Base-by-base conservation (phyloP, 2,329 filamentous ascomycete genomes). In the Erysiphe pulchra region DNA sequence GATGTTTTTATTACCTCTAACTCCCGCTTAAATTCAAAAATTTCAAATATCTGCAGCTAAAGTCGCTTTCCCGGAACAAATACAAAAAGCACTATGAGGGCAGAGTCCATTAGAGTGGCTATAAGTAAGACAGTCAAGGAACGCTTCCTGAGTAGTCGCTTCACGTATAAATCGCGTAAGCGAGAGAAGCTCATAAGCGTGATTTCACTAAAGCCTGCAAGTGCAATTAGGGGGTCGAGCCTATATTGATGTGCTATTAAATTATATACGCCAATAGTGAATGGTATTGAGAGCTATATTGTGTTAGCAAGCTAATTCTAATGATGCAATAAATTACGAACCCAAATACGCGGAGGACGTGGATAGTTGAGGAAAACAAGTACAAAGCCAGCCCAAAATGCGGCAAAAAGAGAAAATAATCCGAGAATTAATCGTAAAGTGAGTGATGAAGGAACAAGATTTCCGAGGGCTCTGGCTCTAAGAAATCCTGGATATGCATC, bases 401-500 rank as follows among this genome's bases (percentile, higher is more conserved):
- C 92, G 52, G 75, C 85, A 60, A 93, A 93, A 65, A 98, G 77
- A 51, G 80, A 73, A 42, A 90, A 67, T 45, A 98, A 69, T 33
- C 87, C 90, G 52, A 93, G 60, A 41, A 92, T 84, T 45, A 95
- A 66, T 46, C 90, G 73, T 53, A 92, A 69, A 57, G 95, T 75
- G 53, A 92, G 77, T 42, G 84, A 92, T 14, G 87, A 75, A 2
- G 87, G 90, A 28, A 98, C 87, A 13, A 98, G 70, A 57, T 98
- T 98, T 49, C 92, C 92, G 20, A 98, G 69, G 2, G 90, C 90
- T 64, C 95, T 95, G 64, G 84, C 83, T 57, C 87, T 74, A 48
- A 98, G 69, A 63, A 98, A 98, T 1, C 87, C 87, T 0, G 92
- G 90, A 59, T 93, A 98, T n/a, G 92, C 90, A 64, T 98, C 90